Evolutionary conservation across 2,329 filamentous ascomycete species (phyloP), one percentile per base, ranked within the genome.

Genomic region (Beauveria asiatica): DNA sequence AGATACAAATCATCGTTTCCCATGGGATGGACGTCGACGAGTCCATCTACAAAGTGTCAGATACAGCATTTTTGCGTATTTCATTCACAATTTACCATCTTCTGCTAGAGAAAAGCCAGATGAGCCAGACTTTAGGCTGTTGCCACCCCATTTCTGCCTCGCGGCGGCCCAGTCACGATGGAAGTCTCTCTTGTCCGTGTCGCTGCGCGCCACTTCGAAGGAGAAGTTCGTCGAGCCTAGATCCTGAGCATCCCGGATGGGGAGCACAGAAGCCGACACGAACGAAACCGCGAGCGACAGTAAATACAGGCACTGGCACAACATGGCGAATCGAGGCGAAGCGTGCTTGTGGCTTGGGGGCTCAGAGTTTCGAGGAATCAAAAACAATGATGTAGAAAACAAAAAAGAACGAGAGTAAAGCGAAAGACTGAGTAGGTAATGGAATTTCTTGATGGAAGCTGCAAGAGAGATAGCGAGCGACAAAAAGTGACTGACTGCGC

Each of bases 1-100:
- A 78, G 67, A 68, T 74, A 80, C 57, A 76, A 70, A 57, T 76
- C 67, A 63, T 80, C 78, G 21, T 69, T 73, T 21, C 72, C 69
- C 25, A 77, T 66, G 1, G 76, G 70, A 49, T 69, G 62, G 3
- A 76, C 72, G 19, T 71, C 67, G 13, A 73, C 68, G 5, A 65
- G 63, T 5, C 71, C 69, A 61, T 71, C 73, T 74, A 21, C 3
- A n/a, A 39, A 9, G 63, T 30, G n/a, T 60, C 30, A 50, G 45
- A 9, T 25, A n/a, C 2, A 30, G 19, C 10, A 8, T n/a, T 2
- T 3, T n/a, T 21, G 6, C 3, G 17, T 2, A 55, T 19, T 17
- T 1, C 3, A 13, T 1, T 21, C 21, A 11, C 3, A 27, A 23
- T 65, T 51, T 57, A 73, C 73, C 65, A n/a, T 66, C 66, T 23